These are phyloP conservation scores for Vitis hybrid DNA, from an alignment of 177 flowering plant genomes.

Conservation along the genomic window DNA sequence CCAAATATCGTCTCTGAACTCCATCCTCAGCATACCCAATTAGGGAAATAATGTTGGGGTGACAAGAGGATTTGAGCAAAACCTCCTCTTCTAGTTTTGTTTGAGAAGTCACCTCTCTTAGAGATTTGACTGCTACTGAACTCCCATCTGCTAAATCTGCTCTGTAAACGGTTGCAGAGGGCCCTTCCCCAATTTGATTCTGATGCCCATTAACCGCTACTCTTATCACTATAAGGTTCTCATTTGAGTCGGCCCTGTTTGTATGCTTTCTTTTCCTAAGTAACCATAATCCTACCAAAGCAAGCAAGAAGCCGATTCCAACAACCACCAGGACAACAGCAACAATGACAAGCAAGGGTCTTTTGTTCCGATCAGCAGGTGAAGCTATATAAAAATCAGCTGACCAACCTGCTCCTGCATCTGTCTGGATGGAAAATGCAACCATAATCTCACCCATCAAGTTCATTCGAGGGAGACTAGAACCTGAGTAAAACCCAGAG, in stretches of 20 bases:
- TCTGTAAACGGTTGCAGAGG: slow-evolving; percentile 13
- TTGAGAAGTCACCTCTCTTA: background rate
- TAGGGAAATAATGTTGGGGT: slow-evolving; percentile 16
- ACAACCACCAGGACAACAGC: slow-evolving; percentile 1
- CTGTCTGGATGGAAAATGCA: slow-evolving; percentile 19
- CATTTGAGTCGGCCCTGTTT: background rate
- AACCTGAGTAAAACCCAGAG: slow-evolving; percentile 19
- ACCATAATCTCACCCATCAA: slow-evolving; percentile 23
- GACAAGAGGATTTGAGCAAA: slow-evolving; percentile 12
- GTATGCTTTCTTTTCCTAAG: background rate
- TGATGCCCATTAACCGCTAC: background rate
- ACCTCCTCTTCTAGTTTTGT: slow-evolving; percentile 14
- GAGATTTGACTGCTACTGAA: slow-evolving; percentile 8
- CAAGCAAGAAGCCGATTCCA: slow-evolving; percentile 4
- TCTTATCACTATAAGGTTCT: background rate
- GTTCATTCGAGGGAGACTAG: slow-evolving; percentile 19
- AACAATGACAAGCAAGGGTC: background rate
- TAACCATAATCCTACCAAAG: background rate
- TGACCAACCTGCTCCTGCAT: slow-evolving; percentile 26
- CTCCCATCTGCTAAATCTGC: slow-evolving; percentile 11
- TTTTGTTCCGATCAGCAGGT: slow-evolving; percentile 3
- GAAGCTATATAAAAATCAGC: slow-evolving; percentile 23
- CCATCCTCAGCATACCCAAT: slow-evolving; percentile 5
- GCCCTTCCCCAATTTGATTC: slow-evolving; percentile 10
- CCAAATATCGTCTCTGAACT: background rate